Base-by-base conservation (phyloP, 306 rosid genomes). In the Rubus parviflorus region DNA sequence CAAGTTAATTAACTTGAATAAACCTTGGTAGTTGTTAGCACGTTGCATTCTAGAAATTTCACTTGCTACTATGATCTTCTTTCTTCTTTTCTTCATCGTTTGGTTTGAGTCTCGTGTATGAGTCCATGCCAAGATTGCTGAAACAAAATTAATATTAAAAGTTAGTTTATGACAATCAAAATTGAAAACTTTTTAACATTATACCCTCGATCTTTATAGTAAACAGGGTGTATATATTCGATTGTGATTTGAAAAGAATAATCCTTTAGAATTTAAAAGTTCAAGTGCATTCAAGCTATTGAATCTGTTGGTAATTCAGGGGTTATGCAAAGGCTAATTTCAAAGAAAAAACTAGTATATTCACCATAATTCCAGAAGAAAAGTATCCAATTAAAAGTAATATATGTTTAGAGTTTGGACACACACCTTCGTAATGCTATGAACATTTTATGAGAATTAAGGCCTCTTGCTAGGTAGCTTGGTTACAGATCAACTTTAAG, bases 51-150 rank as follows among this genome's bases (percentile, higher is more conserved):
- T n/a, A n/a, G n/a, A n/a, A n/a, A n/a, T n/a, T n/a, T n/a, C n/a
- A 8, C 46, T 63, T 63, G 68, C 68, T 63, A 45, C 41, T 6
- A 10, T 10, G 10, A 61, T 63, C 68, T 0, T 38, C 68, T 35
- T 63, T 63, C 46, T 63, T 63, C 45, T 8, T 63, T 7, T 63
- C 46, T 14, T 63, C 68, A 63, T 63, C 46, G 8, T 46, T 30
- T 61, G 12, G 67, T 61, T 61, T 63, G 46, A 63, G 46, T 15
- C 6, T 63, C 68, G 2, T 16, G 46, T 63, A 63, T 16, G 46
- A 63, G 3, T 63, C 68, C 46, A 63, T 63, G 45, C 68, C 68
- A 16, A 63, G 68, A 35, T 63, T 63, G 43, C 68, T 63, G 45
- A 63, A 63, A 63, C 46, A 41, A 63, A 63, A 63, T 61, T 23